phyloP scores from a whole-genome alignment of 2,329 filamentous ascomycete species.

The Furcasterigmium sp. region DNA sequence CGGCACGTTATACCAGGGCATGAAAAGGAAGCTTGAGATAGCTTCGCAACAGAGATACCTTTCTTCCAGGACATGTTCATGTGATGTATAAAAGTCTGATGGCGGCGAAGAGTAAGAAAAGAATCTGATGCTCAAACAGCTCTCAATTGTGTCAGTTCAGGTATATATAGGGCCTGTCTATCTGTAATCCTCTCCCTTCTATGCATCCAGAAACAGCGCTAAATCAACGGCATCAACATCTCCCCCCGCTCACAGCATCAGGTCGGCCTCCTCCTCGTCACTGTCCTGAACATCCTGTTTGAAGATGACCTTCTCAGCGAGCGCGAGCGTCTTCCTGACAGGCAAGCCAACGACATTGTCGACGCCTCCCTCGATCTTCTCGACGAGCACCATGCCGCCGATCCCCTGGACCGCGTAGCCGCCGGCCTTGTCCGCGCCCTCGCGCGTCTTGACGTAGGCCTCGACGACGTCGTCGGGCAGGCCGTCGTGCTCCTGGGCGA shows the following conservation, averaged over 20 bases:
- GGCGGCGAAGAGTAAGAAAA: too few relatives aligned
- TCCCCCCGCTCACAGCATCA: background rate
- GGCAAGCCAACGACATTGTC: constrained; percentile 95
- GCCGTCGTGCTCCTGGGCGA: constrained; percentile 59
- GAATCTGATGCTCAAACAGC: too few relatives aligned
- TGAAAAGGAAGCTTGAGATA: too few relatives aligned
- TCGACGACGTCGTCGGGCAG: constrained; percentile 75
- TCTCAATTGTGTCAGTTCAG: too few relatives aligned
- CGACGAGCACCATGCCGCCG: constrained; percentile 79
- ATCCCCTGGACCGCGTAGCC: constrained; percentile 92
- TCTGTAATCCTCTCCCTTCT: too few relatives aligned
- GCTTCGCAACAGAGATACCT: too few relatives aligned
- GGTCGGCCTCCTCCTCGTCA: constrained; percentile 33
- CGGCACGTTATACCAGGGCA: too few relatives aligned
- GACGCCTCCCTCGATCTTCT: constrained; percentile 81
- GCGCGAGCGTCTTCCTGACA: constrained; percentile 66
- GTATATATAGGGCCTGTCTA: too few relatives aligned
- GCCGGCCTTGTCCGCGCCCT: constrained; percentile 93
- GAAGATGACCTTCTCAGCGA: constrained; percentile 86
- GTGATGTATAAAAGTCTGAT: too few relatives aligned
- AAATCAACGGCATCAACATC: too few relatives aligned
- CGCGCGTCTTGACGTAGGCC: constrained; percentile 73
- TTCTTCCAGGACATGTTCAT: too few relatives aligned
- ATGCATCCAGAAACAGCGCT: too few relatives aligned
- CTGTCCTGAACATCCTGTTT: constrained; percentile 63